Conservation (phyloP, 2,329 filamentous ascomycete species). For the Diplodia scrobiculata region DNA sequence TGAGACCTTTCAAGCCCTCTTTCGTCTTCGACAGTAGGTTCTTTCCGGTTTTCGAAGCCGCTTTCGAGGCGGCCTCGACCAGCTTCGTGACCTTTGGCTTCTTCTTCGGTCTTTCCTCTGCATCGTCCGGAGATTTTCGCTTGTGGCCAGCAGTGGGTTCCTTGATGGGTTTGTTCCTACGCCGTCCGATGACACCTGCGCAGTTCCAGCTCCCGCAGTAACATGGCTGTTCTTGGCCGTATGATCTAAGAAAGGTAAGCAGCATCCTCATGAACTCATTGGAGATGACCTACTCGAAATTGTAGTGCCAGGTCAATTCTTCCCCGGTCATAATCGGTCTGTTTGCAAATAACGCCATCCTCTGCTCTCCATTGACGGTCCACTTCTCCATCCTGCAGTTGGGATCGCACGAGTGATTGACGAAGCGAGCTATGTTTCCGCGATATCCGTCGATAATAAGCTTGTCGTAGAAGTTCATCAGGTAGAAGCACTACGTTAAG, state of each 20-base stretch:
- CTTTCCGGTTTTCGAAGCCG: conserved; percentile 20
- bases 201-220: conserved; percentile 64
- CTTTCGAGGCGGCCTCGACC: conserved; percentile 16
- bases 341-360: conserved; percentile 95
- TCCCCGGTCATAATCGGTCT: conserved; percentile 89
- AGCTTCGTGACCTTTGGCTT: conserved; percentile 25
- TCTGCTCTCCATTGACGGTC: conserved; percentile 88
- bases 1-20: conserved; percentile 13
- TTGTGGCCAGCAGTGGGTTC: conserved; percentile 20
- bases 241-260: conserved; percentile 36
- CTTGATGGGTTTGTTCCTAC: conserved; percentile 50
- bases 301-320: conserved; percentile 92
- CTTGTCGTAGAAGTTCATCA: conserved; percentile 98
- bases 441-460: conserved; percentile 98
- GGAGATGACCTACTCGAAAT: conserved; percentile 61
- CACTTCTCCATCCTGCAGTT: conserved; percentile 99
- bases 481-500: conserved; percentile 77
- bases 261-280: not conserved
- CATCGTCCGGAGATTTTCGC: conserved; percentile 18
- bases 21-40: conserved; percentile 26
- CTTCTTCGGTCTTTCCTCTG: conserved; percentile 25
- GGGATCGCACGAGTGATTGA: conserved; percentile 95
- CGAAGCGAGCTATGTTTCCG: conserved; percentile 93
- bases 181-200: conserved; percentile 62
- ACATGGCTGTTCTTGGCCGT: conserved; percentile 62